Conservation (phyloP, 306 rosid species). For the Medicago arabica region DNA sequence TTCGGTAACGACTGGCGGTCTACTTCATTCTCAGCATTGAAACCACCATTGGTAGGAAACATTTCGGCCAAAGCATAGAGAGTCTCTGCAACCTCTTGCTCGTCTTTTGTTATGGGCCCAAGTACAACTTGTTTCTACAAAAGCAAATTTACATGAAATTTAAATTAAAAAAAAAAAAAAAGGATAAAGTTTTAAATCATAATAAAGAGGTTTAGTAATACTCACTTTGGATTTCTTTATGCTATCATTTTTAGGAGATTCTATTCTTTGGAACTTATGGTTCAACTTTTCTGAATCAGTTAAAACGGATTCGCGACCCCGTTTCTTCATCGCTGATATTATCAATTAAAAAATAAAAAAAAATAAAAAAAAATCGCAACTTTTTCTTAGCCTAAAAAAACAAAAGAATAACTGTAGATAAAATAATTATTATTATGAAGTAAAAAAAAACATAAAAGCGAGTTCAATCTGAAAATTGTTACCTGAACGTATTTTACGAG, state of each 20-base stretch:
- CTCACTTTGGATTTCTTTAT: constrained; percentile 58
- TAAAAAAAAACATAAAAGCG: background rate
- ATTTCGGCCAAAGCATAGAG: constrained; percentile 83
- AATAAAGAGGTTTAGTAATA: constrained; percentile 40
- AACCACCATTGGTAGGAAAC: constrained; percentile 57
- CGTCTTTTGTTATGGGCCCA: constrained; percentile 79
- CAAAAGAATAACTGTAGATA: too few species aligned
- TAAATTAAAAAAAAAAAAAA: constrained; percentile 33
- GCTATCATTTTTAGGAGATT: constrained; percentile 51
- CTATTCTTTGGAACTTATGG: constrained; percentile 48
- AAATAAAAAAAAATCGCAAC: constrained; percentile 11
- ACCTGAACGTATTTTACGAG: constrained; percentile 85
- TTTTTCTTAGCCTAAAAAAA: background rate
- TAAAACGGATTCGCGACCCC: constrained; percentile 61
- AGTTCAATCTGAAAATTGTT: constrained; percentile 29
- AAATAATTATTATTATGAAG: background rate
- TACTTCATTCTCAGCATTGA: constrained; percentile 38
- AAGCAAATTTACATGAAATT: constrained; percentile 40
- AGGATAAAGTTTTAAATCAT: constrained; percentile 36
- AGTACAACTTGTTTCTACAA: constrained; percentile 55
- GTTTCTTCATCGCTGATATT: constrained; percentile 78
- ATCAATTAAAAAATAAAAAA: background rate
- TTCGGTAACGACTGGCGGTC: constrained; percentile 40
- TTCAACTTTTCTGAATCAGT: constrained; percentile 64
- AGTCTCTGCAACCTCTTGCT: constrained; percentile 89